A percentile compares a stretch with the other conserved stretches of the same genome.
Evolutionary conservation across 2,329 filamentous ascomycete genomes (phyloP).

Genomic region (Ophiocordyceps camponoti-saundersi): DNA sequence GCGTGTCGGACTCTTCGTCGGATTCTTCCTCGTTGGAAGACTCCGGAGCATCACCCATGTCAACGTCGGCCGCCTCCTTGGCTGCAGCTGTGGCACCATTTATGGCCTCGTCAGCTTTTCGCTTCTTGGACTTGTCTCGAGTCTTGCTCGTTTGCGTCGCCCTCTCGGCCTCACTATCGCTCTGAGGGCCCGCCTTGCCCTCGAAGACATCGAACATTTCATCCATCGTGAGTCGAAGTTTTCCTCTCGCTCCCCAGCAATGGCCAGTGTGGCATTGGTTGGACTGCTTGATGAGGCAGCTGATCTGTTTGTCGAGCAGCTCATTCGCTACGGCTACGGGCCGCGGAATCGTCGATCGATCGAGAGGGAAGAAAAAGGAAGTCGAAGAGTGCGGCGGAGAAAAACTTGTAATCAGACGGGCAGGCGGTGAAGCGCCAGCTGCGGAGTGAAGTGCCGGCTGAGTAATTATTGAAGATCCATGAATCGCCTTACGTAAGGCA

Average conservation of each 20-base stretch:
- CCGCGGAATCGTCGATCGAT: background rate
- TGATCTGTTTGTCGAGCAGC: background rate
- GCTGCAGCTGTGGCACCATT: conserved; percentile 27
- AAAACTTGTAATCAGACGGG: conserved; percentile 3
- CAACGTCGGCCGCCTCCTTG: conserved; percentile 9
- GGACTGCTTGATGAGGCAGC: background rate
- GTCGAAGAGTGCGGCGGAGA: conserved; percentile 10
- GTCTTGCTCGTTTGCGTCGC: conserved; percentile 32
- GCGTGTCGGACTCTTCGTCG: conserved; percentile 22
- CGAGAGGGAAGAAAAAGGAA: background rate
- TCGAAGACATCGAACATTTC: conserved; percentile 75
- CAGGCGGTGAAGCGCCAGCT: conserved; percentile 10
- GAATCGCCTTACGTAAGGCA: background rate
- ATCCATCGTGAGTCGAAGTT: conserved; percentile 38
- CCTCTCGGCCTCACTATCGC: conserved; percentile 25
- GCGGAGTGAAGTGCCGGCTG: background rate
- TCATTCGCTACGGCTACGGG: background rate
- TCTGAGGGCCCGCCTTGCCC: conserved; percentile 29
- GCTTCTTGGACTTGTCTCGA: conserved; percentile 58
- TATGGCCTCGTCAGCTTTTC: conserved; percentile 65
- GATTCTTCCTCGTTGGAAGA: conserved; percentile 18
- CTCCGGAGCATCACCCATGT: conserved; percentile 25
- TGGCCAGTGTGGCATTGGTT: background rate
- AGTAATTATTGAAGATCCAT: background rate
- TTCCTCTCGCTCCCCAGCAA: background rate